phyloP scores from a whole-genome alignment of 2,329 filamentous ascomycete genomes.

The Aspergillus thermomutatus region DNA sequence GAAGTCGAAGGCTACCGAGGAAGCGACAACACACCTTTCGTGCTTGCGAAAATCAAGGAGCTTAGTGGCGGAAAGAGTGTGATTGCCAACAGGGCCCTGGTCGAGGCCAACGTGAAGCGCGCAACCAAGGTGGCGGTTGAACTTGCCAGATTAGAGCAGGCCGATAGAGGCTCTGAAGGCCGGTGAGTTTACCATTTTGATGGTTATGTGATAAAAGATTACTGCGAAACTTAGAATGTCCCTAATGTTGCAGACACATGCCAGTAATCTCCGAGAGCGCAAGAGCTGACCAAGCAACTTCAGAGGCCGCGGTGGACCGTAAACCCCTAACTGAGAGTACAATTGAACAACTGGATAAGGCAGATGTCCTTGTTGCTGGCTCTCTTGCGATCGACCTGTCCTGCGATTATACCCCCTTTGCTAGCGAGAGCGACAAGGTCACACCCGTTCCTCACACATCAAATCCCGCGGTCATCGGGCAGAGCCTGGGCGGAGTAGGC shows the following conservation, averaged over 20 bases:
- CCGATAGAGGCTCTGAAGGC: conserved; percentile 22
- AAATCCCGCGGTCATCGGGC: conserved; percentile 75
- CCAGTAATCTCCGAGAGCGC: conserved; percentile 27
- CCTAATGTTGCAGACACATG: conserved; percentile 41
- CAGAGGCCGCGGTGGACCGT: conserved; percentile 16
- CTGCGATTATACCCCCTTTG: conserved; percentile 67
- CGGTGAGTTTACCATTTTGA: conserved; percentile 37
- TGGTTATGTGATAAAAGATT: background rate
- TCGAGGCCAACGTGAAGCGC: conserved; percentile 64
- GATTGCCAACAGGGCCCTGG: conserved; percentile 67
- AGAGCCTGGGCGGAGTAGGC: conserved; percentile 86
- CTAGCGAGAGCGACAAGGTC: conserved; percentile 30
- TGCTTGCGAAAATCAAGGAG: conserved; percentile 74
- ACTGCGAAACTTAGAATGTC: conserved; percentile 16
- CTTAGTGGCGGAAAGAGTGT: conserved; percentile 70
- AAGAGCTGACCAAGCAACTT: conserved; percentile 20
- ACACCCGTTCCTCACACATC: conserved; percentile 65
- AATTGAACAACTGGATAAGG: conserved; percentile 24
- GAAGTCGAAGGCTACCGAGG: conserved; percentile 65
- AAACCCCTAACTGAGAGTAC: conserved; percentile 6
- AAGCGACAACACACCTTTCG: conserved; percentile 78
- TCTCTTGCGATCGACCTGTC: conserved; percentile 83
- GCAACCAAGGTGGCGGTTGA: conserved; percentile 65
- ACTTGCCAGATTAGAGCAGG: conserved; percentile 53
- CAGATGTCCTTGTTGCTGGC: conserved; percentile 82